Base-by-base conservation (phyloP, 345 rosid genomes). In the Triadica sebifera region DNA sequence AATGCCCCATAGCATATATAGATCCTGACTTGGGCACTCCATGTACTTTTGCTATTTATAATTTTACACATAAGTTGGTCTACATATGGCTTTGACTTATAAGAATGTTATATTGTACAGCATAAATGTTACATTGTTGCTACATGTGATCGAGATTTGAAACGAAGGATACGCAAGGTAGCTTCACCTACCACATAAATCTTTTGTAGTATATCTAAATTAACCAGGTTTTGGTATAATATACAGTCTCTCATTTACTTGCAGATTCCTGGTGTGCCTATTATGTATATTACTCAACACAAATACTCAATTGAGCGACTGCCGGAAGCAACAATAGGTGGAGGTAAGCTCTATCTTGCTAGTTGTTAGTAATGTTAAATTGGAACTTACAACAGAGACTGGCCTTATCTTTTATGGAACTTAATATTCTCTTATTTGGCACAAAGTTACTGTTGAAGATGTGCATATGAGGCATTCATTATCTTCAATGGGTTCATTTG, bases 271-370 rank as follows among this genome's bases (percentile, higher is more conserved):
- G 98, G 98, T 71, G 98, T 95, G 62, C 99, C 99, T 0, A 93
- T 95, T 78, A 95, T 95, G 96, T 93, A 80, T 65, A 84, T 93
- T 67, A 85, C 96, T 19, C 81, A 78, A 53, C 98, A 91, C 82
- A 87, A 84, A 74, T 95, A 95, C 81, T 91, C 98, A 16, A 86
- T 93, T 29, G 98, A 95, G 81, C 87, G 90, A 62, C 72, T 95
- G 80, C 98, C 99, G 13, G 99, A 95, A 84, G 99, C 97, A 78
- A 95, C 99, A 59, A 74, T 95, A 15, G 99, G 99, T 73, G 97
- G 98, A 89, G 97, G 99, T 91, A 89, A 39, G 87, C 65, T 69
- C 11, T 29, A 3, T 53, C 34, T 29, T 1, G 34, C 34, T 29
- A n/a, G n/a, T n/a, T n/a, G n/a, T n/a, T n/a, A n/a, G n/a, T n/a